Evolutionary conservation across 1,139 yeast genomes (phyloP), one percentile per base, ranked within the genome.

Genomic region (Saccharomyces hybrid): DNA sequence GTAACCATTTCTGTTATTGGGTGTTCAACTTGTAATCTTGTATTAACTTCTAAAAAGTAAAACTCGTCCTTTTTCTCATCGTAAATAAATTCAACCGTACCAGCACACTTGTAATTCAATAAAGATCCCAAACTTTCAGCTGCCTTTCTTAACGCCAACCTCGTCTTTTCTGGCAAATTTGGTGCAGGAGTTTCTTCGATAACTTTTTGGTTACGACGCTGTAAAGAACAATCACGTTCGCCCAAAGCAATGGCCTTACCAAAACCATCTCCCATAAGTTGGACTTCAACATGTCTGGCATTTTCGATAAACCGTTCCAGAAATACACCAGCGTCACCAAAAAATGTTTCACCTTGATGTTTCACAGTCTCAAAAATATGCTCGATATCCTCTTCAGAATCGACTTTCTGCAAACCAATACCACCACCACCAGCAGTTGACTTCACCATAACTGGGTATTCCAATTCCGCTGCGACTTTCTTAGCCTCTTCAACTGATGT

Each of bases 351-450:
- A 59, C 97, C 98, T 73, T 90, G 97, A 73, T 89, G 97, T 69
- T 88, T 87, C 48, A 93, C 98, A 5, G 96, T 85, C 63, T 82
- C 86, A 72, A 89, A 91, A 14, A 91, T 95, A 60, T 86, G 75
- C 72, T 82, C 88, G 58, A 91, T 83, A 57, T 91, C 97, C 14
- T 73, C 82, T 62, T 82, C 88, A 47, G 83, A 79, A 65, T 90
- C 96, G 57, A 91, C 97, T 69, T 90, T 86, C 70, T 90, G 97
- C 64, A 93, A 77, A 60, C 99, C 99, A 66, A 91, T 93, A 73
- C 99, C 99, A 71, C 99, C 99, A 65, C 99, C 99, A 70, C 99
- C 99, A 38, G 98, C 98, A 58, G 98, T 91, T 23, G 96, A 87
- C 73, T 93, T 93, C 53, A 93, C 88, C 98, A 93, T 93, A 48